Evolutionary conservation across 192 early-diverging fungal species (phyloP).

Genomic region (Mortierella claussenii): DNA sequence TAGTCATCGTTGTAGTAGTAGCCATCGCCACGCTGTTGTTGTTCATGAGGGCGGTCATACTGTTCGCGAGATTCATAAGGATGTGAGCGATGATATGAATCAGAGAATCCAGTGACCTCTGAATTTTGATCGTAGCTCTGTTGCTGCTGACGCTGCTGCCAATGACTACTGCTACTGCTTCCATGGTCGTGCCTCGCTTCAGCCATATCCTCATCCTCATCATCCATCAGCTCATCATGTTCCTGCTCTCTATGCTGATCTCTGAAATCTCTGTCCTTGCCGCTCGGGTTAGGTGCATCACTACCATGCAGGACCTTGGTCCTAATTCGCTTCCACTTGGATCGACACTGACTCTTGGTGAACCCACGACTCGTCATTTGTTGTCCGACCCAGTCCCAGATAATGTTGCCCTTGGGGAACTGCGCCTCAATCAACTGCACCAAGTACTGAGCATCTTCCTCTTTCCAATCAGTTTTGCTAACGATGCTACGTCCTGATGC

Average conservation of each 20-base stretch:
- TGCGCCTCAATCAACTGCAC: slow-evolving; percentile 45
- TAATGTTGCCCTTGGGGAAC: slow-evolving; percentile 54
- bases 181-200: slow-evolving; percentile 5
- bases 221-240: slow-evolving; percentile 36
- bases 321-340: slow-evolving; percentile 51
- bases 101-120: too few relatives aligned
- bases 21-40: neutral
- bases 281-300: slow-evolving; percentile 1
- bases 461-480: slow-evolving; percentile 52
- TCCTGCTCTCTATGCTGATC: slow-evolving; percentile 16
- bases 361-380: slow-evolving; percentile 43
- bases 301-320: slow-evolving; percentile 44
- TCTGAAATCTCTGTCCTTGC: slow-evolving; percentile 31
- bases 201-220: slow-evolving; percentile 27
- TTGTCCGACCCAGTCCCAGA: slow-evolving; percentile 55
- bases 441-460: slow-evolving; percentile 45
- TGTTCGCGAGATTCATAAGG: neutral
- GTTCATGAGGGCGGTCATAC: neutral
- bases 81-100: slow-evolving; percentile 5
- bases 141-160: too few relatives aligned
- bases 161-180: too few relatives aligned
- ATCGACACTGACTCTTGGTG: slow-evolving; percentile 49
- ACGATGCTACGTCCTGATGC: slow-evolving; percentile 50
- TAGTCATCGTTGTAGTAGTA: slow-evolving; percentile 2
- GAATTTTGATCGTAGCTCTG: too few relatives aligned